A percentile compares a stretch with the other conserved stretches of the same genome.
phyloP scores from a whole-genome alignment of 768 basidiomycete genomes.

The Crepidotus variabilis region DNA sequence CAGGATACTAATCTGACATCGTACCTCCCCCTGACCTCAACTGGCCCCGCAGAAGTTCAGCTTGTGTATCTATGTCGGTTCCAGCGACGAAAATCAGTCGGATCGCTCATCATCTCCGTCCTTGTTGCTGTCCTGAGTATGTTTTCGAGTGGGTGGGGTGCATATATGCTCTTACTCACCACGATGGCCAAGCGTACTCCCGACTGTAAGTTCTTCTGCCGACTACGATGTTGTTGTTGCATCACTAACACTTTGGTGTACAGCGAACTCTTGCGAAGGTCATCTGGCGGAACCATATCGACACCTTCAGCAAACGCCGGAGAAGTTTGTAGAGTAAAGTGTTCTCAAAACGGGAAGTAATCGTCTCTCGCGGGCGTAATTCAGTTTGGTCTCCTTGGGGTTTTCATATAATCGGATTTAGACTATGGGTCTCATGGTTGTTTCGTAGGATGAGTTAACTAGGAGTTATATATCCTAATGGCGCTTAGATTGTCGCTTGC shows the following conservation, averaged over 20 bases:
- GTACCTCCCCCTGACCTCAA: constrained; percentile 5
- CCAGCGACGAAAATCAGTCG: constrained; percentile 9
- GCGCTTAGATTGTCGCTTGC: too few species aligned
- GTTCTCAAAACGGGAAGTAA: background rate
- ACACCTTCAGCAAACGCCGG: background rate
- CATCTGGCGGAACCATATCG: background rate
- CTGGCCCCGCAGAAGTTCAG: constrained; percentile 13
- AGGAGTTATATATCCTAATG: too few species aligned
- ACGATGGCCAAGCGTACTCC: background rate
- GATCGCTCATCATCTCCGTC: constrained; percentile 14
- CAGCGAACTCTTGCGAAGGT: background rate
- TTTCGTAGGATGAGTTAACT: too few species aligned
- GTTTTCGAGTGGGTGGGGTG: constrained; percentile 17
- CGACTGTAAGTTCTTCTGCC: background rate
- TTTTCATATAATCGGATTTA: too few species aligned
- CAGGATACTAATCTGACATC: background rate
- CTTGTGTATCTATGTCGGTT: constrained; percentile 19
- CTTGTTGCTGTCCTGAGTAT: constrained; percentile 18
- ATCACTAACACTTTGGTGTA: background rate
- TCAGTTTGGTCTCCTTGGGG: background rate
- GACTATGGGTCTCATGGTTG: too few species aligned
- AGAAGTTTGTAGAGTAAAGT: background rate
- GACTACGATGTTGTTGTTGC: background rate
- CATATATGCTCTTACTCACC: constrained; percentile 7
- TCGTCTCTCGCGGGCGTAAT: too few species aligned